A percentile compares a stretch with the other conserved stretches of the same genome.
Conservation (phyloP, 805 yeast genomes). For the Teunomyces cretensis region DNA sequence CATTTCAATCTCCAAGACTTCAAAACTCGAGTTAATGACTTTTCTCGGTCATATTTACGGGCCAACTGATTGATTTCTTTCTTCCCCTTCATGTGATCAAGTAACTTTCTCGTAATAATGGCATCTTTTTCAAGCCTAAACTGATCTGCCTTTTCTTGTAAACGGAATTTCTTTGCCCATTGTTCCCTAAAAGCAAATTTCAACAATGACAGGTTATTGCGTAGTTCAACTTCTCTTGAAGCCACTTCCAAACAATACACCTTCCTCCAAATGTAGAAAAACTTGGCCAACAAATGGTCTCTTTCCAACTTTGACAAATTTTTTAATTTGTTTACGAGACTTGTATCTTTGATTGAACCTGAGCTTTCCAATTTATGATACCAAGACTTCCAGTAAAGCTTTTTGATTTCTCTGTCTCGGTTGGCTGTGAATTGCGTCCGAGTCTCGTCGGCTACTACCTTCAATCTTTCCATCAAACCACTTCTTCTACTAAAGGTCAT, state of each 20-base stretch:
- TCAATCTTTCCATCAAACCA: neutral
- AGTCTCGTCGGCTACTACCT: neutral
- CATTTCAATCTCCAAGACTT: conserved; percentile 16
- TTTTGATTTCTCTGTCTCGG: neutral
- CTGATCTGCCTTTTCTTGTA: neutral
- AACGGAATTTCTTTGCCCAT: conserved; percentile 15
- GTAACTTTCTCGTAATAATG: conserved; percentile 3
- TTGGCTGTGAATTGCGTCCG: neutral
- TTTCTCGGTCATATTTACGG: neutral
- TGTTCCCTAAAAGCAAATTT: conserved; percentile 10
- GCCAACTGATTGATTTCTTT: conserved; percentile 12
- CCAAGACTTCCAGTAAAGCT: conserved; percentile 10
- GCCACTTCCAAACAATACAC: neutral
- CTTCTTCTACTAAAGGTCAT: neutral
- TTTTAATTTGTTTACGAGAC: conserved; percentile 12
- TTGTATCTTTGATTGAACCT: neutral
- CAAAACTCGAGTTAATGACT: conserved; percentile 3
- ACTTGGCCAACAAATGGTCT: conserved; percentile 11
- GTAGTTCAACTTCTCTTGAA: conserved; percentile 3
- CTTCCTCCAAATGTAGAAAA: conserved; percentile 17
- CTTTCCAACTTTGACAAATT: conserved; percentile 15
- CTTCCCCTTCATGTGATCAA: conserved; percentile 14
- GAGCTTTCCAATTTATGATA: conserved; percentile 1
- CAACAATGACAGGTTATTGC: conserved; percentile 8
- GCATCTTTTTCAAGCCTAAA: conserved; percentile 7